Percentiles rank a stretch among this genome's conserved stretches.
These are phyloP conservation scores for Clonostachys solani DNA, from an alignment of 2,329 filamentous ascomycete species.

Conservation along the genomic window DNA sequence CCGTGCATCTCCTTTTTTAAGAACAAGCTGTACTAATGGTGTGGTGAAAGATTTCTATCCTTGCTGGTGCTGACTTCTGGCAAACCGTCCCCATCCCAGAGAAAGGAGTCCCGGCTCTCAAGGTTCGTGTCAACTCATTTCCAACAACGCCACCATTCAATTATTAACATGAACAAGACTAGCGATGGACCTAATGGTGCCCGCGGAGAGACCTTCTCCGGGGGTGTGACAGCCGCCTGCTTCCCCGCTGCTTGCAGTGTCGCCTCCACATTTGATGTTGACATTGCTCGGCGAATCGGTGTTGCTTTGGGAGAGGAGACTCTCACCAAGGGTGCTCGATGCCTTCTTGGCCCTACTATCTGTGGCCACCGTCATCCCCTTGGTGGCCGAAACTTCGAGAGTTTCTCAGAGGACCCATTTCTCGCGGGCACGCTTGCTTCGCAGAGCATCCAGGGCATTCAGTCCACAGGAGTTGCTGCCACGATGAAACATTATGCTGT, in stretches of 20 bases:
- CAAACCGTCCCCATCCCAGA: background rate
- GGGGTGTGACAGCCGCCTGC: conserved; percentile 21
- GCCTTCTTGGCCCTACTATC: conserved; percentile 63
- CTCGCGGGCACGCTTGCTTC: conserved; percentile 37
- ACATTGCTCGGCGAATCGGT: conserved; percentile 52
- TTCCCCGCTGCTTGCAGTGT: conserved; percentile 29
- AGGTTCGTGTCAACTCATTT: background rate
- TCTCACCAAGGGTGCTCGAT: conserved; percentile 61
- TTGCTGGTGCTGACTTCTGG: background rate
- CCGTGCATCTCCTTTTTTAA: background rate
- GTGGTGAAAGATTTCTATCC: background rate
- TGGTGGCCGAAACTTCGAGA: conserved; percentile 43
- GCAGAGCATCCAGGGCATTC: conserved; percentile 35
- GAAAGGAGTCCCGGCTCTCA: background rate
- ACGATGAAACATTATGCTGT: conserved; percentile 42
- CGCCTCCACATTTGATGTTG: conserved; percentile 59
- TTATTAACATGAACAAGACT: background rate
- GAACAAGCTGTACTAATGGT: background rate
- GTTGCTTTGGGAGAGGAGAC: conserved; percentile 49
- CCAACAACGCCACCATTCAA: background rate
- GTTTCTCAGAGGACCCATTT: conserved; percentile 40
- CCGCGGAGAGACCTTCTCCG: conserved; percentile 19
- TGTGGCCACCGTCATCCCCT: conserved; percentile 42
- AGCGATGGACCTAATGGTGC: conserved; percentile 25
- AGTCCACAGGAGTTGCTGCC: conserved; percentile 33